Evolutionary conservation across 176 grass and related monocot species (phyloP), one percentile per base, ranked within the genome.

Genomic region (Dendrocalamus sinicus): DNA sequence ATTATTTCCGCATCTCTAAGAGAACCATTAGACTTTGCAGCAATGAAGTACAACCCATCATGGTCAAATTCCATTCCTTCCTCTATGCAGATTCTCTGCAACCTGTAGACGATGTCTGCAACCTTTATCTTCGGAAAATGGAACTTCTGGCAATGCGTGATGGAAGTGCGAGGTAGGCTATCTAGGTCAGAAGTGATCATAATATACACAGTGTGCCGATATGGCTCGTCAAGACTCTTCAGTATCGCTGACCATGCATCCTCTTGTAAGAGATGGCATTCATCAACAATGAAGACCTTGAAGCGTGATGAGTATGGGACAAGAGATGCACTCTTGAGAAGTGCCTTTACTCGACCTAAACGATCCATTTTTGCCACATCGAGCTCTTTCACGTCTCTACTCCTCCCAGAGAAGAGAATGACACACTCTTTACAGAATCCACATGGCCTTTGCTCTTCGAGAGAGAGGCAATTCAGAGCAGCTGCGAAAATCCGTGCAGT

Each of bases 71-170:
- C 91, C 67, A 94, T 63, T 60, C 91, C 86, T 87, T 98, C 96
- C 64, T 94, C 91, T 78, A 88, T 89, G 82, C 96, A 95, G 32
- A 98, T 98, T 83, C 68, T 92, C 79, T 98, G 85, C 88, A 98
- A 74, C 76, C 81, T 95, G 81, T 76, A 81, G 68, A 94, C 82
- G 70, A 95, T 84, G 83, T 98, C 93, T 51, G 85, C 81, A 59
- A 89, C 90, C 70, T 92, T 98, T 91, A 98, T 92, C 77, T 98
- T 98, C 4, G 96, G 96, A 81, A 98, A 98, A 81, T 98, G 91
- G 39, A 92, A 95, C 66, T 95, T 98, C 86, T 96, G 96, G 87
- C 96, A 98, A 51, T 85, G 88, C 51, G 93, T 92, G 59, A 98
- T 70, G 32, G 88, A 92, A 65, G 85, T 94, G 23, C 88, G 89